Evolutionary conservation across 768 basidiomycete genomes (phyloP).

Genomic region (Lyophyllum semitale): DNA sequence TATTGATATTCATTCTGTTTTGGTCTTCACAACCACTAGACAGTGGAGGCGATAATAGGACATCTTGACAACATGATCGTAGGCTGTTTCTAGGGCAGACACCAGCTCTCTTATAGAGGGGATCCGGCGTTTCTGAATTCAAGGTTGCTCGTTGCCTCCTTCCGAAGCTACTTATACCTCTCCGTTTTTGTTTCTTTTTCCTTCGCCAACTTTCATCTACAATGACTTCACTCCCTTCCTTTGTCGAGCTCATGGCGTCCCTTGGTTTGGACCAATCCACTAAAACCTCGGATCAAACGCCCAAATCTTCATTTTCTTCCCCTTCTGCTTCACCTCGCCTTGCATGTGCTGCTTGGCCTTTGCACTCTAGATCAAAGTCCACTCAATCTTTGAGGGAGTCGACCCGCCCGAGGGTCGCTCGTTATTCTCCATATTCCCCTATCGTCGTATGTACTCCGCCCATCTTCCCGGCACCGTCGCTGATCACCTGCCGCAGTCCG

Average conservation of each 20-base stretch:
- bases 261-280: slow-evolving; percentile 62
- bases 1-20: slow-evolving; percentile 45
- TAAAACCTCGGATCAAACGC: slow-evolving; percentile 33
- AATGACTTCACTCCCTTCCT: slow-evolving; percentile 82
- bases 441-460: slow-evolving; percentile 32
- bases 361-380: slow-evolving; percentile 43
- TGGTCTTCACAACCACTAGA: slow-evolving; percentile 38
- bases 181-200: slow-evolving; percentile 34
- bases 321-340: slow-evolving; percentile 41
- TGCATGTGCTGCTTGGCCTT: slow-evolving; percentile 31
- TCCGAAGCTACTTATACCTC: slow-evolving; percentile 22
- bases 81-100: slow-evolving; percentile 54
- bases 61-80: slow-evolving; percentile 57
- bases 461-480: not conserved
- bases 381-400: slow-evolving; percentile 45
- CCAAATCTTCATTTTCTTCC: slow-evolving; percentile 44
- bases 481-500: slow-evolving; percentile 29
- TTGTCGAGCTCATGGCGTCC: slow-evolving; percentile 85
- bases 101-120: slow-evolving; percentile 41
- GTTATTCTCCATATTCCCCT: slow-evolving; percentile 55
- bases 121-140: slow-evolving; percentile 21
- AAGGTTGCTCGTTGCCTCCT: slow-evolving; percentile 36
- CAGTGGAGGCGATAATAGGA: slow-evolving; percentile 47
- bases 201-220: slow-evolving; percentile 25
- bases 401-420: slow-evolving; percentile 37